Conservation (phyloP, 176 grass and related monocot species). For the Lolium rigidum region DNA sequence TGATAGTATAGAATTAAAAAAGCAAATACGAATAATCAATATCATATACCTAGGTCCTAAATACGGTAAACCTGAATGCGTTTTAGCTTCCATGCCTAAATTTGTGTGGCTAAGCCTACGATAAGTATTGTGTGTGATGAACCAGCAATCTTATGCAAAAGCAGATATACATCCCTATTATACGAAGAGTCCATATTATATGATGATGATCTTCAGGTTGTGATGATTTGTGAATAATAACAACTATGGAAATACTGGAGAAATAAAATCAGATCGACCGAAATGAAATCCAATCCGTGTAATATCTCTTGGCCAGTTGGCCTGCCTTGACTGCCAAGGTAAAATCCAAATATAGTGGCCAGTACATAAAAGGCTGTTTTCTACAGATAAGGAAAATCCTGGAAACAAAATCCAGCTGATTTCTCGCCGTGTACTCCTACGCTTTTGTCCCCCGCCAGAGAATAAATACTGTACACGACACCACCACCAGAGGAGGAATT, state of each 20-base stretch:
- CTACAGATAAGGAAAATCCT: not conserved
- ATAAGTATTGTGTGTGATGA: too few relatives aligned
- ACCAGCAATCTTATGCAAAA: too few relatives aligned
- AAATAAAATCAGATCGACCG: not conserved
- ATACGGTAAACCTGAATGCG: too few relatives aligned
- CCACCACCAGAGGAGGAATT: not conserved
- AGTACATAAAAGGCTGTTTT: constrained; percentile 23
- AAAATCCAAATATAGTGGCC: constrained; percentile 36
- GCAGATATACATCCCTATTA: too few relatives aligned
- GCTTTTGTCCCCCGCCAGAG: not conserved
- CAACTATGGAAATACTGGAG: not conserved
- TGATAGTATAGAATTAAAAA: too few relatives aligned
- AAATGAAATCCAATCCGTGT: not conserved
- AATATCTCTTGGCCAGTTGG: not conserved
- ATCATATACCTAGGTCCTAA: too few relatives aligned
- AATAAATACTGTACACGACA: constrained; percentile 36
- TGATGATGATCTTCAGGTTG: not conserved
- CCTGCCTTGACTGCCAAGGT: constrained; percentile 16
- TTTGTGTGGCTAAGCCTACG: too few relatives aligned
- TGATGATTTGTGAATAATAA: not conserved
- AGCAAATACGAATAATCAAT: too few relatives aligned
- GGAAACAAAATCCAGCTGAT: constrained; percentile 36
- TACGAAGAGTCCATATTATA: too few relatives aligned
- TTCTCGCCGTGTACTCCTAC: constrained; percentile 3
- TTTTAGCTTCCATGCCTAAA: too few relatives aligned